phyloP scores from a whole-genome alignment of 805 yeast genomes.

The Sugiyamaella floridensis region DNA sequence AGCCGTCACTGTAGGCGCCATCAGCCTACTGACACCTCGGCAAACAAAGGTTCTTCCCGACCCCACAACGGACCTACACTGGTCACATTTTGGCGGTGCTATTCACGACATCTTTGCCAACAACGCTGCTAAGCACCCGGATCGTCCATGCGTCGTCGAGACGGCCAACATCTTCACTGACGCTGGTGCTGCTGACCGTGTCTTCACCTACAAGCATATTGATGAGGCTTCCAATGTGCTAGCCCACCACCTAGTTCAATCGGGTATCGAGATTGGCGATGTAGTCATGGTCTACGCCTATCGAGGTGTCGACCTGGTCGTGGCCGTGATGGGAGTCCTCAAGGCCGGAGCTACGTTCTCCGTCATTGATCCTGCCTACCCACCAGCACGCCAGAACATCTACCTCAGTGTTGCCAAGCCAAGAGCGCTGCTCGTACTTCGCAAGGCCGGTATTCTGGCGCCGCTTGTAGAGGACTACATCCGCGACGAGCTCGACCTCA shows the following conservation, averaged over 20 bases:
- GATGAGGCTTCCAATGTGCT: slow-evolving; percentile 89
- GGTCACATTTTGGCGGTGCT: slow-evolving; percentile 89
- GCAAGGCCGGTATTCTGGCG: slow-evolving; percentile 81
- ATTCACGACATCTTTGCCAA: slow-evolving; percentile 91
- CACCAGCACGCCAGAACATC: slow-evolving; percentile 94
- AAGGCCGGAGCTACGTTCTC: slow-evolving; percentile 99
- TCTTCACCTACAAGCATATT: slow-evolving; percentile 80
- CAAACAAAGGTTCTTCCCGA: slow-evolving; percentile 68
- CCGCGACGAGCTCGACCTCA: slow-evolving; percentile 59
- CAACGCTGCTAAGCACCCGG: slow-evolving; percentile 80
- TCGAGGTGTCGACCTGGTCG: slow-evolving; percentile 93
- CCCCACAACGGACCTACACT: slow-evolving; percentile 80
- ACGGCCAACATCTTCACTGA: slow-evolving; percentile 55
- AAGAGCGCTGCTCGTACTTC: slow-evolving; percentile 78
- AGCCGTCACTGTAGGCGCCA: slow-evolving; percentile 39
- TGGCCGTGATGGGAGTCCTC: slow-evolving; percentile 94
- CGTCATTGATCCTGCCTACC: slow-evolving; percentile 98
- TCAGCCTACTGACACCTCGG: slow-evolving; percentile 60
- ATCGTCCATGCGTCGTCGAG: slow-evolving; percentile 85
- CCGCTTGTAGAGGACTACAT: slow-evolving; percentile 74
- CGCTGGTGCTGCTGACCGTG: slow-evolving; percentile 45
- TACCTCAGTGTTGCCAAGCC: slow-evolving; percentile 93
- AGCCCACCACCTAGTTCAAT: slow-evolving; percentile 75
- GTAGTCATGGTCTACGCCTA: slow-evolving; percentile 97
- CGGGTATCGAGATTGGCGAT: slow-evolving; percentile 85